Evolutionary conservation across 2,329 filamentous ascomycete species (phyloP).

Genomic region (Karstenula rhodostoma): DNA sequence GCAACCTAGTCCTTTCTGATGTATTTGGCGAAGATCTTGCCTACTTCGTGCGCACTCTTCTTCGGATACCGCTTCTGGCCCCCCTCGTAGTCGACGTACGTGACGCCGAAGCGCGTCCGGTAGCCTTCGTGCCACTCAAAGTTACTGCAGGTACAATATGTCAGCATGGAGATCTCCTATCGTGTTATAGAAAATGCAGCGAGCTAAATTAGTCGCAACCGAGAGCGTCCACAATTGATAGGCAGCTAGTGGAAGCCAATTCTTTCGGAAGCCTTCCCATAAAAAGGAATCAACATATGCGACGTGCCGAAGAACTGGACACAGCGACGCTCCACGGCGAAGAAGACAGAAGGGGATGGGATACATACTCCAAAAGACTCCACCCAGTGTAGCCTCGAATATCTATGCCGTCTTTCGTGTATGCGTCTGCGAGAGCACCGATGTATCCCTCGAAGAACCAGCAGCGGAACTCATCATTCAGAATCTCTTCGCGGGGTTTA

Average conservation of each 20-base stretch:
- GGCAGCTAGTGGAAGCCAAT: neutral
- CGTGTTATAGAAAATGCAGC: neutral
- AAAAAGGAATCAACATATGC: neutral
- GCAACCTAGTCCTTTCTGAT: conserved; percentile 65
- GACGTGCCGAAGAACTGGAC: conserved; percentile 8
- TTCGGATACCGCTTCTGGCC: conserved; percentile 83
- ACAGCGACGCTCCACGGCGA: conserved; percentile 3
- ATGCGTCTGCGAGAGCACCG: conserved; percentile 76
- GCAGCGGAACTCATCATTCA: conserved; percentile 82
- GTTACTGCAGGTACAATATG: conserved; percentile 62
- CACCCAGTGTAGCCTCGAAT: conserved; percentile 84
- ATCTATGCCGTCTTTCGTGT: conserved; percentile 75
- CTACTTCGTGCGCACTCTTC: conserved; percentile 79
- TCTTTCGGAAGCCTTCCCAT: neutral
- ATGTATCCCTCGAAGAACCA: conserved; percentile 83
- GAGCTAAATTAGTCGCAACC: neutral
- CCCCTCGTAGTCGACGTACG: conserved; percentile 81
- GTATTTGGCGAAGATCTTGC: conserved; percentile 73
- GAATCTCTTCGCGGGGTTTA: conserved; percentile 71
- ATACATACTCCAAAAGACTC: conserved; percentile 79
- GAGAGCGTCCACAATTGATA: neutral
- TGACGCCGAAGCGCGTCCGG: conserved; percentile 84
- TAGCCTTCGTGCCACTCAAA: conserved; percentile 95
- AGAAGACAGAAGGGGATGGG: conserved; percentile 19
- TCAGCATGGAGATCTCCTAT: conserved; percentile 27